Percentiles rank a stretch among this genome's conserved stretches.
Evolutionary conservation across 73 alveolate species (phyloP).

Genomic region (Tetrahymena thermophila): DNA sequence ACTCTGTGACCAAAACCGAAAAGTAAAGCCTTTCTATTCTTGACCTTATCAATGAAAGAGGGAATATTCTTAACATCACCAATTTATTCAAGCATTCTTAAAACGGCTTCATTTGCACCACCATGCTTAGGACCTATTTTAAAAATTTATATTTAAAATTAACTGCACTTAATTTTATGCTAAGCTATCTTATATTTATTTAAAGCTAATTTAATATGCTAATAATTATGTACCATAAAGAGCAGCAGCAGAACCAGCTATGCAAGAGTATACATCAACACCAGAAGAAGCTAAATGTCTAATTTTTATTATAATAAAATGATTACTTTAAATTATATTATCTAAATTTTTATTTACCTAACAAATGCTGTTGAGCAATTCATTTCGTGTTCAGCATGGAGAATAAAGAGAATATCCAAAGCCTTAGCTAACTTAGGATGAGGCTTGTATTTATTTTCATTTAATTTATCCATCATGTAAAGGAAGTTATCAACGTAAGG

Average conservation of each 20-base stretch:
- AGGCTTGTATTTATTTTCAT: slow-evolving; percentile 73
- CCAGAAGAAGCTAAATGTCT: slow-evolving; percentile 46
- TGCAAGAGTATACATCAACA: slow-evolving; percentile 42
- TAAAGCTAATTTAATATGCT: background rate
- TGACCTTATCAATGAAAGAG: slow-evolving; percentile 58
- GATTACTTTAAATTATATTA: background rate
- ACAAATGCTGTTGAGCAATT: slow-evolving; percentile 92
- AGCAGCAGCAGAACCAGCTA: slow-evolving; percentile 50
- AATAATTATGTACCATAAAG: slow-evolving; percentile 43
- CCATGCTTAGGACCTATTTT: slow-evolving; percentile 63
- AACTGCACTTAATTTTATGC: background rate
- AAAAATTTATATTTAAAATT: background rate
- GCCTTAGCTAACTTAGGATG: slow-evolving; percentile 81
- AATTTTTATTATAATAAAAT: background rate
- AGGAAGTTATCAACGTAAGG: slow-evolving; percentile 85
- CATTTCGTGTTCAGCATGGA: slow-evolving; percentile 91
- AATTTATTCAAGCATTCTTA: slow-evolving; percentile 49
- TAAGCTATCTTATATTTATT: background rate
- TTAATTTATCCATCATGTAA: slow-evolving; percentile 75
- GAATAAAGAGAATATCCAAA: slow-evolving; percentile 74
- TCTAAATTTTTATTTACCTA: background rate
- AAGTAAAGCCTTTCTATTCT: slow-evolving; percentile 52
- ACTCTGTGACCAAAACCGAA: slow-evolving; percentile 75
- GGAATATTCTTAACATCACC: slow-evolving; percentile 50
- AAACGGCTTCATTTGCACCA: slow-evolving; percentile 68